These are phyloP conservation scores for Sclerotinia glacialis DNA, from an alignment of 2,329 filamentous ascomycete genomes.

Conservation along the genomic window DNA sequence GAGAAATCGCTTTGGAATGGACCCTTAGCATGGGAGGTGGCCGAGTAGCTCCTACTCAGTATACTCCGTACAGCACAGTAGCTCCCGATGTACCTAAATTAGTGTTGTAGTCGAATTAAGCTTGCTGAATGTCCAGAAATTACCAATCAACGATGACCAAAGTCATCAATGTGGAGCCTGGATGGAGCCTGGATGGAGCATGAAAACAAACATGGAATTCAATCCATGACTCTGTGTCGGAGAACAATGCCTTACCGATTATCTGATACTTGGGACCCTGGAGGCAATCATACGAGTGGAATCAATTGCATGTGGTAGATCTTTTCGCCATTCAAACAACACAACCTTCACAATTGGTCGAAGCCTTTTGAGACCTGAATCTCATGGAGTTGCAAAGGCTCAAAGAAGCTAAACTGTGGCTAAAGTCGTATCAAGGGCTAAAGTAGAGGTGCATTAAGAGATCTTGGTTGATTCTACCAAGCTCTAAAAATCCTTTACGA, in stretches of 20 bases:
- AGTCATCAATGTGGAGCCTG: not conserved
- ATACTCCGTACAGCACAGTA: not conserved
- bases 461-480: not conserved
- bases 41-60: not conserved
- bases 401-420: not conserved
- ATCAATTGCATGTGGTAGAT: slow-evolving; percentile 8
- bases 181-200: not conserved
- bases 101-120: not conserved
- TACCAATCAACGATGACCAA: not conserved
- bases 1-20: not conserved
- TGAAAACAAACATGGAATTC: not conserved
- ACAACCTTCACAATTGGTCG: not conserved
- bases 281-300: not conserved
- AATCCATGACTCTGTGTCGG: slow-evolving; percentile 8
- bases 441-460: not conserved
- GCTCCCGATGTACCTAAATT: not conserved
- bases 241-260: not conserved
- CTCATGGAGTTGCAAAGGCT: slow-evolving; percentile 4
- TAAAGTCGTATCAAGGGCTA: not conserved
- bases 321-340: not conserved
- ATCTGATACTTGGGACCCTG: slow-evolving; percentile 13
- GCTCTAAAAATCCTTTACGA: too few species aligned
- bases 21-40: not conserved
- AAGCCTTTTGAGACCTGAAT: not conserved
- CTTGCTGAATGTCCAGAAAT: not conserved